phyloP scores from a whole-genome alignment of 1,139 yeast species.

The Blastobotrys arbuscula region DNA sequence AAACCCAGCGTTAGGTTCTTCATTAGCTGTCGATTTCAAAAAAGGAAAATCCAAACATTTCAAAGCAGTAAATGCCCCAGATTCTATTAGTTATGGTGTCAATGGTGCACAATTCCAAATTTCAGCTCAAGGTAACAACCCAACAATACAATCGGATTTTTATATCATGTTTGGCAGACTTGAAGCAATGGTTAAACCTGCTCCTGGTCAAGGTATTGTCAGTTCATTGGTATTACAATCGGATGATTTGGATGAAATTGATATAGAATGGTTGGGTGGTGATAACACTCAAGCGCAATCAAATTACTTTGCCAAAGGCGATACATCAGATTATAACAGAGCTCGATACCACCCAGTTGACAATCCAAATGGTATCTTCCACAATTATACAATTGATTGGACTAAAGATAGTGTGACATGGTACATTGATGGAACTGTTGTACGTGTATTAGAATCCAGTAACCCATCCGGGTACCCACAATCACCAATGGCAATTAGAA shows the following conservation, averaged over 20 bases:
- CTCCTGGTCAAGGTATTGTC: slow-evolving; percentile 68
- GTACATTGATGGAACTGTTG: slow-evolving; percentile 51
- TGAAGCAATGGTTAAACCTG: slow-evolving; percentile 65
- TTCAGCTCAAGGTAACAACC: slow-evolving; percentile 61
- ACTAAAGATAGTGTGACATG: slow-evolving; percentile 52
- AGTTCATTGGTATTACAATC: slow-evolving; percentile 77
- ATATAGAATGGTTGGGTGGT: slow-evolving; percentile 77
- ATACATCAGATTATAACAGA: slow-evolving; percentile 64
- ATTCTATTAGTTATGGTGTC: slow-evolving; percentile 30
- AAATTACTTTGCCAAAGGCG: slow-evolving; percentile 75
- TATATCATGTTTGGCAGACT: slow-evolving; percentile 83
- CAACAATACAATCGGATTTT: slow-evolving; percentile 66
- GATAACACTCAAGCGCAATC: slow-evolving; percentile 68
- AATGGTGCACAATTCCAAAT: slow-evolving; percentile 61
- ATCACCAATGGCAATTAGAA: slow-evolving; percentile 62
- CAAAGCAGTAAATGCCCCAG: slow-evolving; percentile 14
- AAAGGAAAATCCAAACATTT: slow-evolving; percentile 3
- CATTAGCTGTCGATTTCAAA: neutral
- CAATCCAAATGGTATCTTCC: slow-evolving; percentile 52
- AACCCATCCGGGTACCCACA: slow-evolving; percentile 63
- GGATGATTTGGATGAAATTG: slow-evolving; percentile 82
- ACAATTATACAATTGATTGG: slow-evolving; percentile 83
- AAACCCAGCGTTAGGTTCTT: slow-evolving; percentile 3
- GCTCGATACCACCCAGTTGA: slow-evolving; percentile 62
- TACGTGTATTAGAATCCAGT: slow-evolving; percentile 46